Evolutionary conservation across 2,329 filamentous ascomycete species (phyloP).

Genomic region (Blastomyces emzantsi): DNA sequence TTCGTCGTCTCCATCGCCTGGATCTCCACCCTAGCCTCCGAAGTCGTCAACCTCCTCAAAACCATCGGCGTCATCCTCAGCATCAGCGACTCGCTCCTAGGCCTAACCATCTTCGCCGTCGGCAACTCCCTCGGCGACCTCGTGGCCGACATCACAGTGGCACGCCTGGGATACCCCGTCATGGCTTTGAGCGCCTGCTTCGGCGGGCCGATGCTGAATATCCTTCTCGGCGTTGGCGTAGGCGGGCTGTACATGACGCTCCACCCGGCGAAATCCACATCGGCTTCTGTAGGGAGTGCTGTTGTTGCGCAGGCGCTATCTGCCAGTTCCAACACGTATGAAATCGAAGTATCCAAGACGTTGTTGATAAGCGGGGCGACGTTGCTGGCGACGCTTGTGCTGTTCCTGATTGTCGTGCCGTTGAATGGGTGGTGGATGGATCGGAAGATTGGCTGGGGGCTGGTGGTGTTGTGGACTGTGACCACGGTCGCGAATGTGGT

Average conservation of each 20-base stretch:
- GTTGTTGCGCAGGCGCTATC: conserved; percentile 12
- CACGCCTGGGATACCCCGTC: conserved; percentile 84
- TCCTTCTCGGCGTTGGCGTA: conserved; percentile 86
- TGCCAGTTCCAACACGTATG: conserved; percentile 51
- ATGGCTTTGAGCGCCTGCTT: conserved; percentile 96
- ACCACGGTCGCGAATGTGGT: conserved; percentile 75
- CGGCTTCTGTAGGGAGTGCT: conserved; percentile 45
- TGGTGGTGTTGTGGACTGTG: conserved; percentile 71
- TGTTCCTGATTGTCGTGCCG: conserved; percentile 71
- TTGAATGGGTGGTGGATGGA: conserved; percentile 80
- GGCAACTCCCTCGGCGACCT: conserved; percentile 92
- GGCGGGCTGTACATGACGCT: conserved; percentile 83
- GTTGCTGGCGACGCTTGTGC: conserved; percentile 67
- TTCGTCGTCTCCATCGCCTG: conserved; percentile 89
- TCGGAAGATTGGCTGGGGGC: conserved; percentile 66
- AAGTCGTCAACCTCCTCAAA: conserved; percentile 92
- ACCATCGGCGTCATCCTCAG: conserved; percentile 82
- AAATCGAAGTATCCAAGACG: conserved; percentile 74
- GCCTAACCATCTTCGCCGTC: conserved; percentile 90
- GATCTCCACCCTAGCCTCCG: conserved; percentile 92
- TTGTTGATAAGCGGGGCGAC: conserved; percentile 79
- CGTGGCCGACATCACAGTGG: conserved; percentile 90
- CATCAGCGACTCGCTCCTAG: conserved; percentile 90
- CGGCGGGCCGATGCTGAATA: conserved; percentile 97
- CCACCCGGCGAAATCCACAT: conserved; percentile 65